phyloP scores from a whole-genome alignment of 148 eudicot genomes.

The Fagopyrum homotropicum region DNA sequence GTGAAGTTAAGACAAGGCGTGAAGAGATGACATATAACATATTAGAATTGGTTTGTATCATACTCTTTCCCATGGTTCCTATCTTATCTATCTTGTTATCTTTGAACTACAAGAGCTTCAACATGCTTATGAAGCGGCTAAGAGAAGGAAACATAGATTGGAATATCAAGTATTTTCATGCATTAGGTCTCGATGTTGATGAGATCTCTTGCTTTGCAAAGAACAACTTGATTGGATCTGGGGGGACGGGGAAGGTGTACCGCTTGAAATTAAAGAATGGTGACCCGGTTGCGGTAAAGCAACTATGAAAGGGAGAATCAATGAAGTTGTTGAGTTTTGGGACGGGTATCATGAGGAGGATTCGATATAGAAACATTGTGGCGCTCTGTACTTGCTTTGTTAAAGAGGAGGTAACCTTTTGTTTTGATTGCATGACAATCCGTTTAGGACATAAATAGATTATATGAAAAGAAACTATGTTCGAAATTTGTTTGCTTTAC shows the following conservation, averaged over 20 bases:
- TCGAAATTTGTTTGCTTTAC: too few species aligned
- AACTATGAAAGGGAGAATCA: conserved; percentile 42
- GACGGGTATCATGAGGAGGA: conserved; percentile 70
- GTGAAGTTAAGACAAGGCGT: conserved; percentile 19
- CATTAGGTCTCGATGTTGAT: conserved; percentile 54
- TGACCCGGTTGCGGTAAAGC: conserved; percentile 44
- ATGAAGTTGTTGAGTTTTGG: conserved; percentile 46
- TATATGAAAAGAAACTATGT: too few species aligned
- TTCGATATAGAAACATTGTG: conserved; percentile 70
- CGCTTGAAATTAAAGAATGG: conserved; percentile 50
- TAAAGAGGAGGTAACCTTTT: conserved; percentile 52
- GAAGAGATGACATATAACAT: not conserved
- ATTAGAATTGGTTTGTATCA: conserved; percentile 26
- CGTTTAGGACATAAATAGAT: too few species aligned
- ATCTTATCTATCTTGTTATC: conserved; percentile 39
- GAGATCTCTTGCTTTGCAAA: conserved; percentile 50
- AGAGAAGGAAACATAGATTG: conserved; percentile 40
- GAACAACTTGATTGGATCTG: conserved; percentile 65
- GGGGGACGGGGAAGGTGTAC: conserved; percentile 83
- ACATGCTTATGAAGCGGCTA: conserved; percentile 16
- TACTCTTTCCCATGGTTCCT: conserved; percentile 35
- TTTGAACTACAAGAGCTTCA: conserved; percentile 50
- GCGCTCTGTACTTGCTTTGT: conserved; percentile 76
- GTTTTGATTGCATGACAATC: too few species aligned
- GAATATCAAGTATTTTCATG: conserved; percentile 76